These are phyloP conservation scores for Ganoderma resinaceum DNA, from an alignment of 1,284 basidiomycete species.

Conservation along the genomic window DNA sequence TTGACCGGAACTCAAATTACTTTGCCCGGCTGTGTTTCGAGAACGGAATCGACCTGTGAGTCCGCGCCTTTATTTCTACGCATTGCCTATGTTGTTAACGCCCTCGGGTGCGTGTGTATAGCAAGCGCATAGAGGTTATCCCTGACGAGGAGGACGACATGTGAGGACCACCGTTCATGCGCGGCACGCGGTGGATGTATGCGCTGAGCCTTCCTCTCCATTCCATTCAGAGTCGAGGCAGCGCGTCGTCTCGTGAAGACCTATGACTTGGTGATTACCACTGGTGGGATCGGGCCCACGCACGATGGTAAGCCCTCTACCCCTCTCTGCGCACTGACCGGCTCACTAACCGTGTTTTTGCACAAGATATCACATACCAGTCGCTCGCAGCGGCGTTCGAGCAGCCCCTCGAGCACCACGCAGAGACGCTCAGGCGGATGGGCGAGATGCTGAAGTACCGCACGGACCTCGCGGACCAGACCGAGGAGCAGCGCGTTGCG, in stretches of 20 bases:
- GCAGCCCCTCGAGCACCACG: conserved; percentile 77
- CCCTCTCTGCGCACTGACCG: neutral
- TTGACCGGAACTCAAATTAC: conserved; percentile 86
- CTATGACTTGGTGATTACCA: conserved; percentile 90
- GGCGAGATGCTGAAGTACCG: conserved; percentile 66
- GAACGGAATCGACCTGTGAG: conserved; percentile 85
- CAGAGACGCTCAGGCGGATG: conserved; percentile 87
- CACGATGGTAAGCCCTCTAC: conserved; percentile 69
- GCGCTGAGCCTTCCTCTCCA: neutral
- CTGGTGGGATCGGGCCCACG: conserved; percentile 88
- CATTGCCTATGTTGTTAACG: neutral
- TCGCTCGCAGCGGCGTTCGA: conserved; percentile 88
- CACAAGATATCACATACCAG: conserved; percentile 90
- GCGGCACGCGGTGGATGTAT: neutral
- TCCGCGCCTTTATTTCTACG: conserved; percentile 19
- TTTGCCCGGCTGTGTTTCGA: conserved; percentile 91
- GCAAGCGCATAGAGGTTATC: conserved; percentile 91
- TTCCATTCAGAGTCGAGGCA: conserved; percentile 73
- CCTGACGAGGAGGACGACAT: conserved; percentile 92
- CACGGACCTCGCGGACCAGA: conserved; percentile 63
- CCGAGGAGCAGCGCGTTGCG: conserved; percentile 74
- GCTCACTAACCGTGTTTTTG: conserved; percentile 1
- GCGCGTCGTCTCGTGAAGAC: conserved; percentile 81
- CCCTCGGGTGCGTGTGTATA: conserved; percentile 38
- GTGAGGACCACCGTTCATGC: conserved; percentile 51